Evolutionary conservation across 805 yeast species (phyloP).

Genomic region (Cyberlindnera subsufficiens): DNA sequence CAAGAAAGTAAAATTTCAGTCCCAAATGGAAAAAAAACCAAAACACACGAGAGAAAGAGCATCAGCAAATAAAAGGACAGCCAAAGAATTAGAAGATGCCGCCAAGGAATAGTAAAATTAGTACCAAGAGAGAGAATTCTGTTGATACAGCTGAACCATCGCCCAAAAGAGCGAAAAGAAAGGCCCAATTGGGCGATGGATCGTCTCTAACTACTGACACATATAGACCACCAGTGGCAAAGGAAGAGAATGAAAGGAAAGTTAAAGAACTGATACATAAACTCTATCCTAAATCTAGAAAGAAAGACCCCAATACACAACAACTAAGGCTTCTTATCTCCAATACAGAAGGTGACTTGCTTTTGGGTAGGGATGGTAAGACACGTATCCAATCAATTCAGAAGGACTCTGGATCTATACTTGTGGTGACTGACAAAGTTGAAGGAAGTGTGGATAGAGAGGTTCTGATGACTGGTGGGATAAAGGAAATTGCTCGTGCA

Average conservation of each 20-base stretch:
- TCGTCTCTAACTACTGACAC: conserved; percentile 2
- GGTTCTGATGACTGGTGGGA: conserved; percentile 7
- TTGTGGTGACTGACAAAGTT: conserved; percentile 6
- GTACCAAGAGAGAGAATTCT: too few species aligned
- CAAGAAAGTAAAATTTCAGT: too few species aligned
- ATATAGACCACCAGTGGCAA: conserved; percentile 6
- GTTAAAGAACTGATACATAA: neutral
- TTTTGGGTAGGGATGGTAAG: conserved; percentile 4
- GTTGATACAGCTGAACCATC: too few species aligned
- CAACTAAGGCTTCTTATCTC: conserved; percentile 7
- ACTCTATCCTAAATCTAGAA: neutral
- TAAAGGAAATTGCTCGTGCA: conserved; percentile 1
- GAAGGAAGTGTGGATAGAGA: conserved; percentile 12
- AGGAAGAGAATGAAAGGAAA: neutral
- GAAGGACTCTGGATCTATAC: conserved; percentile 1
- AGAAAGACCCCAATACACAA: neutral
- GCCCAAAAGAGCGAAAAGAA: conserved; percentile 1
- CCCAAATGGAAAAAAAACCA: too few species aligned
- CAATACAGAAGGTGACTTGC: conserved; percentile 9
- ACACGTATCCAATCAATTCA: conserved; percentile 3
- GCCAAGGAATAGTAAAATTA: too few species aligned
- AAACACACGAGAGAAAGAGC: too few species aligned
- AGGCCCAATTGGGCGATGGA: too few species aligned
- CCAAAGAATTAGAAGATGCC: too few species aligned
- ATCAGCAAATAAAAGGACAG: too few species aligned